Evolutionary conservation across 176 grass and related monocot species (phyloP), one percentile per base, ranked within the genome.

Genomic region (Eleusine coracana): DNA sequence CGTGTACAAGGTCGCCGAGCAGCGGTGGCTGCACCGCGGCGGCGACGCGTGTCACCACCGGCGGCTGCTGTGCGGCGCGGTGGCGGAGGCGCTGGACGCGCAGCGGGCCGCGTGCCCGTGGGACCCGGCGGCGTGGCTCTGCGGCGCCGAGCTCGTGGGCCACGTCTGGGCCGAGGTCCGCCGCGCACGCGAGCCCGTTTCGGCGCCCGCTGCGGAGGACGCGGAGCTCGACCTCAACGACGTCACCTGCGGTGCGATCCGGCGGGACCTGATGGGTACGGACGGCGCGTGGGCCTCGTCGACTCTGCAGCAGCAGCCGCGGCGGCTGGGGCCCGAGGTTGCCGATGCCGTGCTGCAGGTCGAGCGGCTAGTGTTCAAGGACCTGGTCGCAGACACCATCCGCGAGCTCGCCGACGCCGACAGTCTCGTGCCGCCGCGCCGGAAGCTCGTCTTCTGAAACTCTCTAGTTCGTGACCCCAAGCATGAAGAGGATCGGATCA

Each of bases 361-460:
- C 45, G 97, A 99, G 80, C 87, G 93, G 78, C 78, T 90, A 25
- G 73, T 99, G 74, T 99, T 99, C 80, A 94, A 90, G 83, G 93
- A 99, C 75, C 91, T 99, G 2, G 89, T 99, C 5, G 97, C 93
- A 0, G 93, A 99, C 79, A 88, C 87, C 70, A 99, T 99, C 89
- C 85, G 82, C 36, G 87, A 92, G 82, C 97, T 99, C 12, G 87
- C 87, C 59, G 85, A 87, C 68, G 87, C 81, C 8, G 63, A 49
- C 18, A 52, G 78, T 14, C 51, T 46, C 44, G 8, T 65, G 6
- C 45, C 86, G 28, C 89, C 91, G 4, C 93, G 97, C 34, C 91
- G 97, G 77, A 99, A 92, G 71, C 93, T 99, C 51, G 84, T 93
- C 16, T 99, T 99, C 88, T 96, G 34, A 77, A 56, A 56, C 2